Percentiles rank a stretch among this genome's conserved stretches.
phyloP scores from a whole-genome alignment of 2,329 filamentous ascomycete species.

The Sporothrix phasma region DNA sequence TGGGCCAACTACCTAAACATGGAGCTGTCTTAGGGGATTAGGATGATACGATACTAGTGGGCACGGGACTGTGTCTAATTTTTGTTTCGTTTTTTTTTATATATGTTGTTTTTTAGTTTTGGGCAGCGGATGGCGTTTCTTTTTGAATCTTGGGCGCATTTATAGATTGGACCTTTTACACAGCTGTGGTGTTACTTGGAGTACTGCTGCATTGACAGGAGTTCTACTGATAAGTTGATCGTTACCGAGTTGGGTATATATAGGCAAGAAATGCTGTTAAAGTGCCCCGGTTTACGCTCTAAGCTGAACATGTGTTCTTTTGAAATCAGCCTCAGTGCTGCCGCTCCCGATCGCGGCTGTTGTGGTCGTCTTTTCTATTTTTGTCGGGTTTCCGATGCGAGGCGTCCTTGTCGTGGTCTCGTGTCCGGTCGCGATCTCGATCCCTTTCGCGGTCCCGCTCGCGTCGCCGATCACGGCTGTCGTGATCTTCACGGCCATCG shows the following conservation, averaged over 20 bases:
- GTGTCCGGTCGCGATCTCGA: background rate
- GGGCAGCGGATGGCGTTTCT: background rate
- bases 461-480: conserved; percentile 20
- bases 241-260: background rate
- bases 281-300: too few relatives aligned
- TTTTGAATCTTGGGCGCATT: background rate
- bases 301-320: too few relatives aligned
- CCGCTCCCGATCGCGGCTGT: background rate
- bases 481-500: conserved; percentile 17
- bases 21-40: background rate
- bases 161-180: background rate
- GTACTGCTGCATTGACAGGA: background rate
- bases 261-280: background rate
- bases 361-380: conserved; percentile 2
- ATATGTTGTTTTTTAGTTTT: background rate
- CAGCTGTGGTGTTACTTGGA: background rate
- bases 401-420: background rate
- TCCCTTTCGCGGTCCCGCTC: conserved; percentile 16
- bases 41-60: background rate
- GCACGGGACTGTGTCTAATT: background rate
- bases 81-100: background rate
- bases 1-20: conserved; percentile 65
- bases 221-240: background rate
- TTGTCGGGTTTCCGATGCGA: conserved; percentile 13
- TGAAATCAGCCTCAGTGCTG: background rate